Evolutionary conservation across 129 eudicot species (phyloP), one percentile per base, ranked within the genome.

Genomic region (Lactuca sativa): DNA sequence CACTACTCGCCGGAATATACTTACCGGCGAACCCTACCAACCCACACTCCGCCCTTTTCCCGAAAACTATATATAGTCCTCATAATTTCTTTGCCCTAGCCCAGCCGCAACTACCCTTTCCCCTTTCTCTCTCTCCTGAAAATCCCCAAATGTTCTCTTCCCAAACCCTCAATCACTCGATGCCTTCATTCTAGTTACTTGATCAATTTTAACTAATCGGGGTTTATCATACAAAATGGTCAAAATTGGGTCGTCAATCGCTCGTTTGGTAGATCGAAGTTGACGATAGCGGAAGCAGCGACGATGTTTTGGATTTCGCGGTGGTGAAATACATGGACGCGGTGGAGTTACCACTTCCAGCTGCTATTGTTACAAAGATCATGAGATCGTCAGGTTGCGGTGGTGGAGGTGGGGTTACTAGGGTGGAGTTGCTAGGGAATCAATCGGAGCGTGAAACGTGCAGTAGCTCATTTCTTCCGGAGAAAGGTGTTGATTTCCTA

Each of bases 51-150:
- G 67, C 74, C 62, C 83, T 59, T 84, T 89, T 87, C 90, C 98
- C 96, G 90, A 89, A 93, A 93, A 84, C 90, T 91, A 91, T 91
- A 91, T 77, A 91, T 91, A 81, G 78, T 59, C 72, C 80, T 70
- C 76, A 74, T 85, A 69, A 75, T 76, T 72, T 61, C 80, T 40
- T 76, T 81, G 81, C 96, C 96, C 95, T 89, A 86, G 81, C 72
- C 48, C 84, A 67, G 74, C 80, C 78, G 95, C 97, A 91, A 86
- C 91, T 73, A 82, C 82, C 82, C 73, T 73, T 73, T 68, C 51
- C 44, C 7, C 41, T 57, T 59, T 67, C 74, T 58, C 64, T 63
- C 69, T 47, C 63, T 47, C 71, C 21, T 69, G 8, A 66, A 68
- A 73, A 73, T 56, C 65, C 55, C 77, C 72, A 44, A 66, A 8